These are phyloP conservation scores for Metschnikowia shivogae DNA, from an alignment of 805 yeast species.

Conservation along the genomic window DNA sequence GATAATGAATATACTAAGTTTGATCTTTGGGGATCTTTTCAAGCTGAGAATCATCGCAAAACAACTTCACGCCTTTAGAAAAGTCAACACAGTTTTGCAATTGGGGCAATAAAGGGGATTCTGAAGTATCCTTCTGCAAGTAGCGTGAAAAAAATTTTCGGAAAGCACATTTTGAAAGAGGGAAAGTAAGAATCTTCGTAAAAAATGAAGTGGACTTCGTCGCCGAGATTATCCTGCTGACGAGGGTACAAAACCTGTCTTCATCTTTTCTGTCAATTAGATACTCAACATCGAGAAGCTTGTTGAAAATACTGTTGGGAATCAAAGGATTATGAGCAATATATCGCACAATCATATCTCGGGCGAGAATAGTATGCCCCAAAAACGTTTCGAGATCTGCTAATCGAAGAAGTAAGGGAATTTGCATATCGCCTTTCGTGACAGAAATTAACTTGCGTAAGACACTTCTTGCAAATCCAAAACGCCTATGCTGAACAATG, in stretches of 20 bases:
- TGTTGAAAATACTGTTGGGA: slow-evolving; percentile 36
- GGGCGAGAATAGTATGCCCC: slow-evolving; percentile 36
- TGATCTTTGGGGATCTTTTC: not conserved
- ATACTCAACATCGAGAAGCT: slow-evolving; percentile 41
- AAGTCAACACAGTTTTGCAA: not conserved
- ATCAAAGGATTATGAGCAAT: slow-evolving; percentile 19
- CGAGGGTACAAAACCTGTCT: slow-evolving; percentile 24
- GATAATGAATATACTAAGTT: no score
- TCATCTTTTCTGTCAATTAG: slow-evolving; percentile 24
- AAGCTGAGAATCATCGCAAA: not conserved
- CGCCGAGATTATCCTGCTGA: slow-evolving; percentile 26
- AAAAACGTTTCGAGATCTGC: slow-evolving; percentile 41
- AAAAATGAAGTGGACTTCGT: slow-evolving; percentile 17
- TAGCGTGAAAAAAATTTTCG: slow-evolving; percentile 1
- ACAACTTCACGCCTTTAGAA: not conserved
- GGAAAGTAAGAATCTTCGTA: slow-evolving; percentile 1
- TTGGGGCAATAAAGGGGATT: not conserved
- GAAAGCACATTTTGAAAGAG: not conserved
- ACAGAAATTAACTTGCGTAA: slow-evolving; percentile 33
- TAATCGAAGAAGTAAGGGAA: slow-evolving; percentile 32
- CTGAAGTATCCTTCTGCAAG: not conserved
- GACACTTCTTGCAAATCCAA: slow-evolving; percentile 35
- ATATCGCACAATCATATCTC: slow-evolving; percentile 28
- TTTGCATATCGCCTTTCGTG: slow-evolving; percentile 21
- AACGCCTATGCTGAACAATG: slow-evolving; percentile 25